phyloP scores from a whole-genome alignment of 2,329 filamentous ascomycete genomes.

The Colletotrichum lentis region DNA sequence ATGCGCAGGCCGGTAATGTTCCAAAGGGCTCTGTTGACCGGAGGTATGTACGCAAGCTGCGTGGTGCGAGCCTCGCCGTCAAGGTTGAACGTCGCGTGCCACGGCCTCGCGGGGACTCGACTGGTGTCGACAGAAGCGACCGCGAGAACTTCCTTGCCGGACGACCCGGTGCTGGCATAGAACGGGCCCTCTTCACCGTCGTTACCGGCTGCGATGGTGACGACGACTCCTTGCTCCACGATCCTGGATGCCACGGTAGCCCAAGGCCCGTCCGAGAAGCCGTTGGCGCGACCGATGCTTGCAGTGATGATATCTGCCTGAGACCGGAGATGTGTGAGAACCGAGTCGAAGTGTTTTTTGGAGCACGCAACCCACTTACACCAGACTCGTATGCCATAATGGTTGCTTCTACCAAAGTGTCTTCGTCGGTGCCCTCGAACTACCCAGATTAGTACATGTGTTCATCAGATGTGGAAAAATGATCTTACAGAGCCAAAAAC shows the following conservation, averaged over 20 bases:
- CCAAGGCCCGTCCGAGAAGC: slow-evolving; percentile 34
- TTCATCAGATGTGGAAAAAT: neutral
- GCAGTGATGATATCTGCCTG: slow-evolving; percentile 35
- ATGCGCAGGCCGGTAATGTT: slow-evolving; percentile 48
- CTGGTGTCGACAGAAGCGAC: slow-evolving; percentile 53
- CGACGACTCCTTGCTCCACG: slow-evolving; percentile 53
- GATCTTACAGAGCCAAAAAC: slow-evolving; percentile 40
- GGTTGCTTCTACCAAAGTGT: slow-evolving; percentile 30
- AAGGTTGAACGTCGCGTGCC: slow-evolving; percentile 44
- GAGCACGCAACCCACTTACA: neutral
- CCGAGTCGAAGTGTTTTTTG: fast-evolving
- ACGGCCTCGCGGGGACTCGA: slow-evolving; percentile 42
- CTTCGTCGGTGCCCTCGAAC: slow-evolving; percentile 37
- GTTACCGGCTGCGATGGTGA: slow-evolving; percentile 62
- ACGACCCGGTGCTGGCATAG: slow-evolving; percentile 52
- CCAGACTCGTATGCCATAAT: slow-evolving; percentile 37
- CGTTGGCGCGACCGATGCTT: slow-evolving; percentile 30
- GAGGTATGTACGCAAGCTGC: slow-evolving; percentile 47
- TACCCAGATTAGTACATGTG: neutral
- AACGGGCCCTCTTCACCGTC: slow-evolving; percentile 59
- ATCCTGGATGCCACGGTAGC: slow-evolving; percentile 31
- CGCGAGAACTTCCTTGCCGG: slow-evolving; percentile 52
- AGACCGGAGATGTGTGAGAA: neutral
- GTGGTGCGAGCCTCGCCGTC: slow-evolving; percentile 41
- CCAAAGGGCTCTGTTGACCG: slow-evolving; percentile 42